phyloP scores from a whole-genome alignment of 306 rosid species.

The Citrullus mucosospermus region DNA sequence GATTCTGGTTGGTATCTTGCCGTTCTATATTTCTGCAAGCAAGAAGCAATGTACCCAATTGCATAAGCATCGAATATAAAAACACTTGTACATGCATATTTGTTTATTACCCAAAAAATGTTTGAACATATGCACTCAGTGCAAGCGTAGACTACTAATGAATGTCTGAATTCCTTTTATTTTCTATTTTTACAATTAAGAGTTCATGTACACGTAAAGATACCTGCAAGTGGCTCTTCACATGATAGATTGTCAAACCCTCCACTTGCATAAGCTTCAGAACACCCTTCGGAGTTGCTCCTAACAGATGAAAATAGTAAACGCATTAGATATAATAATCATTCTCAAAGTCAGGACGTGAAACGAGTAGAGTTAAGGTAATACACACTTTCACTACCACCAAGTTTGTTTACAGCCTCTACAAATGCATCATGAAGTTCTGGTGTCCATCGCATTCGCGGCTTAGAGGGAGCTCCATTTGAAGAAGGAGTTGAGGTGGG shows the following conservation, averaged over 20 bases:
- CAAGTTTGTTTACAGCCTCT: constrained; percentile 93
- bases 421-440: constrained; percentile 98
- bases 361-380: constrained; percentile 10
- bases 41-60: constrained; percentile 17
- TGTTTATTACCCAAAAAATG: background rate
- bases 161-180: background rate
- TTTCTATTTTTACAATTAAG: too few relatives aligned
- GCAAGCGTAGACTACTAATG: background rate
- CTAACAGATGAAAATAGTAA: constrained; percentile 25
- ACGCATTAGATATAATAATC: constrained; percentile 17
- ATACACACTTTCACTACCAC: constrained; percentile 94
- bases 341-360: constrained; percentile 6
- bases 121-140: background rate
- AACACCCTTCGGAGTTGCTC: constrained; percentile 99
- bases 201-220: constrained; percentile 1
- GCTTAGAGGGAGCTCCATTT: constrained; percentile 53
- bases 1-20: constrained; percentile 96
- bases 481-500: constrained; percentile 39
- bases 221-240: constrained; percentile 98
- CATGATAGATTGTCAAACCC: constrained; percentile 90
- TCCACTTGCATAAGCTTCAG: constrained; percentile 95
- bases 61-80: constrained; percentile 16
- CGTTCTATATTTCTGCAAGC: constrained; percentile 95
- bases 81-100: background rate
- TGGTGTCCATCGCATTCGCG: constrained; percentile 99